Evolutionary conservation across 495 filamentous ascomycete genomes (phyloP).

Genomic region (Lasiosphaeria miniovina): DNA sequence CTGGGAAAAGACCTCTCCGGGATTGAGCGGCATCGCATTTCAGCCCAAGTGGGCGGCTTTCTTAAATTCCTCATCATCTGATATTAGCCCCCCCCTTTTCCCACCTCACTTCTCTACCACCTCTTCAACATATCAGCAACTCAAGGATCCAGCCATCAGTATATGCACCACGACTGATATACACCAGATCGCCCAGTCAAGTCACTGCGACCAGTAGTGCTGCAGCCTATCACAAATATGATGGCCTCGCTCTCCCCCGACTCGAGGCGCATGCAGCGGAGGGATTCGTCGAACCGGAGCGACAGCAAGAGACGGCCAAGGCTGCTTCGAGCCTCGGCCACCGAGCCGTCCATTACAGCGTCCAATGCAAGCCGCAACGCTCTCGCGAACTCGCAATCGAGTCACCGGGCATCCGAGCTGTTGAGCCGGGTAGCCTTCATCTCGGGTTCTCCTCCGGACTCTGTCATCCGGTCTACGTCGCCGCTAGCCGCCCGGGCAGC

Average conservation of each 20-base stretch:
- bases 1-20: slow-evolving; percentile 22
- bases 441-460: slow-evolving; percentile 36
- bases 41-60: slow-evolving; percentile 35
- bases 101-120: slow-evolving; percentile 12
- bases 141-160: too few species aligned
- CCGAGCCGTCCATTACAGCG: slow-evolving; percentile 53
- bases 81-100: slow-evolving; percentile 13
- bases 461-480: slow-evolving; percentile 31
- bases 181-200: not conserved
- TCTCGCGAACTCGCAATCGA: slow-evolving; percentile 42
- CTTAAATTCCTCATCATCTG: slow-evolving; percentile 20
- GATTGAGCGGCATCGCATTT: slow-evolving; percentile 32
- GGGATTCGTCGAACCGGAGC: slow-evolving; percentile 37
- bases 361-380: slow-evolving; percentile 50
- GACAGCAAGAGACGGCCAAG: slow-evolving; percentile 40
- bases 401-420: slow-evolving; percentile 49
- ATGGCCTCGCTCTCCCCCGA: slow-evolving; percentile 31
- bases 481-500: slow-evolving; percentile 35
- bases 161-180: slow-evolving; percentile 1
- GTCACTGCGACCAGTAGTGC: not conserved
- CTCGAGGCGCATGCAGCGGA: slow-evolving; percentile 29
- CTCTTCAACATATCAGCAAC: slow-evolving; percentile 5
- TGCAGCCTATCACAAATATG: slow-evolving; percentile 16
- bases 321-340: slow-evolving; percentile 49
- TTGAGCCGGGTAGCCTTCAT: slow-evolving; percentile 50